Evolutionary conservation across 352 stramenopile species (phyloP).

Genomic region (Aphanomyces euteiches): DNA sequence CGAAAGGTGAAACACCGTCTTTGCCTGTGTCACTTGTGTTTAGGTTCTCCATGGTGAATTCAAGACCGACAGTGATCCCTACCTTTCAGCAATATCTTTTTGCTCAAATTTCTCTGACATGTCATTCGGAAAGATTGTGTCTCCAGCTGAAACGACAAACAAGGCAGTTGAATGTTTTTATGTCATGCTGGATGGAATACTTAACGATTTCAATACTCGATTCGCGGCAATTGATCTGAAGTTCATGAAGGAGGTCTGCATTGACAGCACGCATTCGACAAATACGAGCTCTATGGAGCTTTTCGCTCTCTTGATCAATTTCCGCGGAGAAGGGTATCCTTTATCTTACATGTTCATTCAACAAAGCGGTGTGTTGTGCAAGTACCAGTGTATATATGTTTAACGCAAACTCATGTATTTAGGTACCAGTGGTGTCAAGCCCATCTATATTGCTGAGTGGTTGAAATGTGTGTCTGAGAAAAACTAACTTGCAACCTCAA

Average conservation of each 20-base stretch:
- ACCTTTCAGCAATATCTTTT: background rate
- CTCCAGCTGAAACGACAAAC: background rate
- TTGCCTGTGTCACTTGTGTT: background rate
- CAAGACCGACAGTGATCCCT: conserved; percentile 2
- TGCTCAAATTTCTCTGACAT: background rate
- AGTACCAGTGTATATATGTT: too few species aligned
- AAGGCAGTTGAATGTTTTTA: background rate
- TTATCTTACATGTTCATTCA: conserved; percentile 10
- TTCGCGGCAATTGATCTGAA: background rate
- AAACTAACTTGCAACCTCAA: background rate
- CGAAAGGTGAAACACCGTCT: background rate
- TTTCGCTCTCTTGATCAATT: conserved; percentile 1
- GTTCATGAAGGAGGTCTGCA: conserved; percentile 6
- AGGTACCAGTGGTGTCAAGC: background rate
- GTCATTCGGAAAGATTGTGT: background rate
- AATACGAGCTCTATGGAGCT: background rate
- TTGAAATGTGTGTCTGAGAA: background rate
- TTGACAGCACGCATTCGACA: background rate
- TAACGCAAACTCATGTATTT: too few species aligned
- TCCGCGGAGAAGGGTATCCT: background rate
- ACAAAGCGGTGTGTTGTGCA: background rate
- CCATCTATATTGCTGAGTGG: background rate
- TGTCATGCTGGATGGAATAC: background rate
- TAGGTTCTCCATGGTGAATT: background rate
- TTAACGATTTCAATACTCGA: background rate